Base-by-base conservation (phyloP, 1,284 basidiomycete genomes). In the Boletus smithii region DNA sequence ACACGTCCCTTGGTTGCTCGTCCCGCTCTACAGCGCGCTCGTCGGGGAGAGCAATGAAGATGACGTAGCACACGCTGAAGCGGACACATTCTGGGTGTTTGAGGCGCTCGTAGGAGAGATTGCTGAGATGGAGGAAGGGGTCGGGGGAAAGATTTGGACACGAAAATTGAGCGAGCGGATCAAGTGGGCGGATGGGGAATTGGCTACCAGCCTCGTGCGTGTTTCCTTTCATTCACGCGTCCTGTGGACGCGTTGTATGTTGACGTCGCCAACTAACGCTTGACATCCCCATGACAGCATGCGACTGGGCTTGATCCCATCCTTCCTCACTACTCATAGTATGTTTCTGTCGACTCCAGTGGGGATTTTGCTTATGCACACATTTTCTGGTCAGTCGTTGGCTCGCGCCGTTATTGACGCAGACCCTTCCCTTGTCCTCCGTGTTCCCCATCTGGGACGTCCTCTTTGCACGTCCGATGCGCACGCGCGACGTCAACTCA, bases 301-400 rank as follows among this genome's bases (percentile, higher is more conserved):
- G 63, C 66, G 7, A 83, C 81, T 56, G 83, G 85, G 2, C 69
- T 90, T 11, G 83, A 87, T 59, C 87, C 88, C 22, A 68, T 73
- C 22, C 68, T 85, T 33, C 88, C 88, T 1, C 85, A 90, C 66
- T 90, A 87, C 63, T 88, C 88, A 43, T 85, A 85, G 86, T 89
- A 65, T 53, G 86, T 70, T 7, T 23, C 30, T n/a, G 16, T 44
- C 46, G 33, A 47, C 4, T 22, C 56, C 2, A 0, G 14, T n/a
- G 6, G 16, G 4, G 14, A 31, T 16, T 23, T 43, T 9, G 29
- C 34, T 46, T 23, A 48, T 36, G 29, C 10, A 6, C 34, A 29
- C 20, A 3, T n/a, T 29, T 24, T 32, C 10, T 37, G 6, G 23
- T 52, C 48, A 89, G 87, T 65, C 83, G 81, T 37, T 90, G 87